A percentile compares a stretch with the other conserved stretches of the same genome.
Evolutionary conservation across 805 yeast species (phyloP).

Genomic region (Wickerhamiella qilinensis): DNA sequence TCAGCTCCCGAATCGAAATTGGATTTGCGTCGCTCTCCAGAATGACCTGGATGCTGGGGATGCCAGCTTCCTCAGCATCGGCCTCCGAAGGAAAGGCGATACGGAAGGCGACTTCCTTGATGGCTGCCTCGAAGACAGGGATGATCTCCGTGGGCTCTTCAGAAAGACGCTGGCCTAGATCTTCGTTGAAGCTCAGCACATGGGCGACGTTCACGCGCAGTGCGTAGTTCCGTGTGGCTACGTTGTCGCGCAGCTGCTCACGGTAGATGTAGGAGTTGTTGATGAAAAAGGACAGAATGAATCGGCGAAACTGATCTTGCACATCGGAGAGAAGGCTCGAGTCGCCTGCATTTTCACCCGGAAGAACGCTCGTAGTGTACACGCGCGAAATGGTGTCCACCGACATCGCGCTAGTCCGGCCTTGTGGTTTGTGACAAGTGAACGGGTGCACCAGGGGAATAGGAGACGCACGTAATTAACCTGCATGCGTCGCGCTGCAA

Average conservation of each 20-base stretch:
- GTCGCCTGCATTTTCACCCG: constrained; percentile 46
- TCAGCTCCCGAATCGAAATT: constrained; percentile 63
- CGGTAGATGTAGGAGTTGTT: constrained; percentile 66
- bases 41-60: constrained; percentile 76
- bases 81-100: constrained; percentile 22
- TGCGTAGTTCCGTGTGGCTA: constrained; percentile 57
- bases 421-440: no score
- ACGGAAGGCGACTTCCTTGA: constrained; percentile 54
- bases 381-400: constrained; percentile 17
- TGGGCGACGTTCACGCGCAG: constrained; percentile 70
- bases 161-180: constrained; percentile 61
- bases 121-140: constrained; percentile 59
- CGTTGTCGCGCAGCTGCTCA: constrained; percentile 79
- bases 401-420: no score
- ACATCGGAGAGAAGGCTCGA: constrained; percentile 17
- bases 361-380: constrained; percentile 56
- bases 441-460: not conserved
- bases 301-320: constrained; percentile 41
- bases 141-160: constrained; percentile 83
- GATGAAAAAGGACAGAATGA: constrained; percentile 72
- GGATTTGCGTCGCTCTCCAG: constrained; percentile 56
- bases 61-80: constrained; percentile 13
- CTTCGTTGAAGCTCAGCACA: constrained; percentile 75
- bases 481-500: constrained; percentile 1
- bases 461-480: not conserved